phyloP scores from a whole-genome alignment of 306 rosid genomes.

The Citrullus mucosospermus region DNA sequence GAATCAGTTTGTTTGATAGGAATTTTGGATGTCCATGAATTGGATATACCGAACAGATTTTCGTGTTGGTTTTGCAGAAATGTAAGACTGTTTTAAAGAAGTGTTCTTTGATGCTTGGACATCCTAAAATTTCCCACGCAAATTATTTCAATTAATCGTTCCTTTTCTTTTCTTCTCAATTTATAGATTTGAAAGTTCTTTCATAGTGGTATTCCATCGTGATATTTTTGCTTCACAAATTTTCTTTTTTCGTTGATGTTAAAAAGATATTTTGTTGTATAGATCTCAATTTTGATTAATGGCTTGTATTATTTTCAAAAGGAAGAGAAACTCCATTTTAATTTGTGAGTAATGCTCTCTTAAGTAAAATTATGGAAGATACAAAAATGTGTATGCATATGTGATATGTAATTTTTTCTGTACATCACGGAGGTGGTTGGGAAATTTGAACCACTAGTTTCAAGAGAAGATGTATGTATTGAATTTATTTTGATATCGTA shows the following conservation, averaged over 20 bases:
- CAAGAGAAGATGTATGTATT: too few relatives aligned
- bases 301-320: neutral
- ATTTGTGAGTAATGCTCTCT: too few relatives aligned
- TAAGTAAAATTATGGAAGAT: too few relatives aligned
- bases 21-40: neutral
- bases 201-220: neutral
- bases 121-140: neutral
- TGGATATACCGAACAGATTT: neutral
- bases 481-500: too few relatives aligned
- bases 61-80: neutral
- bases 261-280: neutral
- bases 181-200: neutral
- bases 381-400: too few relatives aligned
- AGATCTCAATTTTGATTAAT: neutral
- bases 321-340: neutral
- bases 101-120: neutral
- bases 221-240: neutral
- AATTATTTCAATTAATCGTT: neutral
- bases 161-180: neutral
- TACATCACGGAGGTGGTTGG: too few relatives aligned
- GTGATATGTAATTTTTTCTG: too few relatives aligned
- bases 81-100: neutral
- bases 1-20: neutral
- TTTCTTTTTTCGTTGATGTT: neutral
- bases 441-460: too few relatives aligned